Evolutionary conservation across 176 grass and related monocot genomes (phyloP).

Genomic region (Hordeum marinum): DNA sequence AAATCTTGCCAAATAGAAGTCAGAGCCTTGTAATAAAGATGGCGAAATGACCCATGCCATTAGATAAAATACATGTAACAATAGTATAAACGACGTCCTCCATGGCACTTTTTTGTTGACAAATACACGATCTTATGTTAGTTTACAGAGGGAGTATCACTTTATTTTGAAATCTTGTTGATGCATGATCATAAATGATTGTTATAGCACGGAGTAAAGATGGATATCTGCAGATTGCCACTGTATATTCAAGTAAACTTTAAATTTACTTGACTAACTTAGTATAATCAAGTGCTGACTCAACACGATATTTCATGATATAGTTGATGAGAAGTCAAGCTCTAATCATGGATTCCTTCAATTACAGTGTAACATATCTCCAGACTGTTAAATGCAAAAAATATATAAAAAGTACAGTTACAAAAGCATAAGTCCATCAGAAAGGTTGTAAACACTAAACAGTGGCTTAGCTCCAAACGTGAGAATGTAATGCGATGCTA

Average conservation of each 20-base stretch:
- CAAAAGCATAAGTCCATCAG: neutral
- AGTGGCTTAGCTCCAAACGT: constrained; percentile 2
- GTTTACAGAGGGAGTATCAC: neutral
- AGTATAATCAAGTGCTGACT: neutral
- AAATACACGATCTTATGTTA: neutral
- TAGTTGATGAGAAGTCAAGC: neutral
- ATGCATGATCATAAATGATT: neutral
- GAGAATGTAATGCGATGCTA: neutral
- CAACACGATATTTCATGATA: constrained; percentile 8
- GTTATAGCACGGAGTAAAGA: neutral
- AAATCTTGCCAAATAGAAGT: constrained; percentile 76
- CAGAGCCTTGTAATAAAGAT: constrained; percentile 28
- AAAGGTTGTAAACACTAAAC: neutral
- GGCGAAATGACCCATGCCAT: neutral
- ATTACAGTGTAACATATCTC: constrained; percentile 7
- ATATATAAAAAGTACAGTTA: neutral
- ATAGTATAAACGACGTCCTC: neutral
- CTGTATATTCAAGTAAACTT: constrained; percentile 1
- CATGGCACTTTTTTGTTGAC: neutral
- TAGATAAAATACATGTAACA: neutral
- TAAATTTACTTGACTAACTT: neutral
- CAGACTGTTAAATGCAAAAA: neutral
- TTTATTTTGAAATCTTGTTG: neutral
- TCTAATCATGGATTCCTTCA: neutral
- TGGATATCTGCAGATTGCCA: neutral